Percentiles rank a stretch among this genome's conserved stretches.
Evolutionary conservation across 306 rosid genomes (phyloP).

Genomic region (Senna tora): DNA sequence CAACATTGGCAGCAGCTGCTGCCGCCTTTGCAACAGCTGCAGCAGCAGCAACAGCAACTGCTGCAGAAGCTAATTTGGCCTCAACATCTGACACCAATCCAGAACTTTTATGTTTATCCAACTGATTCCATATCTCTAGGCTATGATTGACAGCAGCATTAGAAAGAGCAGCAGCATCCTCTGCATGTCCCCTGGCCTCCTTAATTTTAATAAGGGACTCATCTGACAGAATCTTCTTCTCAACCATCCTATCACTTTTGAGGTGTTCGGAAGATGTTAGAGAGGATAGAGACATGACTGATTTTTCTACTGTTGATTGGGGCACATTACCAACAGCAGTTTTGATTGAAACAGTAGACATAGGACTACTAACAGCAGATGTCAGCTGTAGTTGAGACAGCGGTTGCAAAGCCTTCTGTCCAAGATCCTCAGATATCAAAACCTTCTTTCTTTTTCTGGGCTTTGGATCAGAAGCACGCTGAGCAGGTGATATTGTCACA

Average conservation of each 20-base stretch:
- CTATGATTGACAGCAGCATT: constrained; percentile 81
- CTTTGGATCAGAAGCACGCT: constrained; percentile 68
- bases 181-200: constrained; percentile 86
- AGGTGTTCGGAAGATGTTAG: constrained; percentile 45
- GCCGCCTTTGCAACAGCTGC: constrained; percentile 98
- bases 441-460: constrained; percentile 72
- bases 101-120: constrained; percentile 74
- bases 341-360: constrained; percentile 50
- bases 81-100: constrained; percentile 71
- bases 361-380: constrained; percentile 46
- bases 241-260: constrained; percentile 52
- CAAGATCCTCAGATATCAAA: constrained; percentile 57
- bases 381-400: constrained; percentile 47
- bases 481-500: constrained; percentile 50
- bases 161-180: constrained; percentile 82
- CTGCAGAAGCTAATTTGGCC: constrained; percentile 87
- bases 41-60: constrained; percentile 88
- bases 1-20: constrained; percentile 96
- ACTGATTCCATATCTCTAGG: constrained; percentile 83
- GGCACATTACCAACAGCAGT: constrained; percentile 52
- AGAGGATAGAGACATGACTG: constrained; percentile 48
- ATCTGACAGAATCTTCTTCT: constrained; percentile 62
- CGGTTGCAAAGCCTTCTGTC: constrained; percentile 61
- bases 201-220: constrained; percentile 79
- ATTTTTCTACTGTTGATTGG: constrained; percentile 52